These are phyloP conservation scores for Toxoplasma gondii DNA, from an alignment of 169 alveolate genomes.

Conservation along the genomic window DNA sequence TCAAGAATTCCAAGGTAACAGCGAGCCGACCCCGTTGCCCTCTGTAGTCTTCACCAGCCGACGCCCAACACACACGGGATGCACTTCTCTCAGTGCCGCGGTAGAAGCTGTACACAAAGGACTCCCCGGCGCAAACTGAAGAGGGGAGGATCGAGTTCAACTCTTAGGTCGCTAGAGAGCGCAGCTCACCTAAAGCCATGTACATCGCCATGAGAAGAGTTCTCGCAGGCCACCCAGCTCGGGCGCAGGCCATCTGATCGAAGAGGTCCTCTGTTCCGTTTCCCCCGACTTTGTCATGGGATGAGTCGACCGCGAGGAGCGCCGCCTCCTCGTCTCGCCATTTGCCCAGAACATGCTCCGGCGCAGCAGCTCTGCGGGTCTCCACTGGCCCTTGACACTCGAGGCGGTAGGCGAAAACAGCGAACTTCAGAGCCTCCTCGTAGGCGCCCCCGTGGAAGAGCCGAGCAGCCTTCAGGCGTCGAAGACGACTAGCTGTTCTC, in stretches of 20 bases:
- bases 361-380: neutral
- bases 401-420: conserved; percentile 2
- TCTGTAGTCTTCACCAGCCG: too few relatives aligned
- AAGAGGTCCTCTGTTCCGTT: conserved; percentile 6
- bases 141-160: too few relatives aligned
- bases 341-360: neutral
- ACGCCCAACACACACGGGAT: too few relatives aligned
- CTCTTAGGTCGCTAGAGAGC: too few relatives aligned
- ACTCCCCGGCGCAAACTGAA: too few relatives aligned
- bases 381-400: neutral
- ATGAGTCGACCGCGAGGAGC: neutral
- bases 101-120: too few relatives aligned
- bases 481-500: neutral
- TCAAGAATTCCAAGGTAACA: too few relatives aligned
- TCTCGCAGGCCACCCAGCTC: conserved; percentile 59
- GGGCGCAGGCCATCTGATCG: neutral
- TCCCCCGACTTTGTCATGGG: neutral
- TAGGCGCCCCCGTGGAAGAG: neutral
- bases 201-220: conserved; percentile 59
- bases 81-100: too few relatives aligned
- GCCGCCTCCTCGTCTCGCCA: conserved; percentile 16
- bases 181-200: conserved; percentile 52
- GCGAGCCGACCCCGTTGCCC: too few relatives aligned
- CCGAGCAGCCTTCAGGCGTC: neutral
- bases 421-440: neutral